Conservation (phyloP, 257 asterid genomes). For the Solanum habrochaites region DNA sequence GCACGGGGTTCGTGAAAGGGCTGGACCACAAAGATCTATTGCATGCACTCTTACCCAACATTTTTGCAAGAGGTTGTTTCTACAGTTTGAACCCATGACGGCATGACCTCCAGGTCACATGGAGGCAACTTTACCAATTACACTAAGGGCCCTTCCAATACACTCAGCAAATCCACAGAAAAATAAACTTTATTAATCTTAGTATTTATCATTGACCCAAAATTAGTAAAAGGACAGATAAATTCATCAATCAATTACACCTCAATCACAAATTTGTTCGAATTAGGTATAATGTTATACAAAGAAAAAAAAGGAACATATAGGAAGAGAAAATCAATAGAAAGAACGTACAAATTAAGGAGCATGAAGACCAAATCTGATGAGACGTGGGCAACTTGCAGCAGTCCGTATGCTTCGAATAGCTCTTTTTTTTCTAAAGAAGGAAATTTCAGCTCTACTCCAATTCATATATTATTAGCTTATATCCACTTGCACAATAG, state of each 20-base stretch:
- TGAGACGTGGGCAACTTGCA: slow-evolving; percentile 39
- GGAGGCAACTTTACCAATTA: neutral
- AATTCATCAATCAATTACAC: neutral
- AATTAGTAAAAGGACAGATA: neutral
- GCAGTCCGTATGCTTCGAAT: slow-evolving; percentile 35
- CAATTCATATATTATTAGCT: neutral
- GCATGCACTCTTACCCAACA: neutral
- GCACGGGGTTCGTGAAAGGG: neutral
- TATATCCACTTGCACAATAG: neutral
- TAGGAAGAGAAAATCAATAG: neutral
- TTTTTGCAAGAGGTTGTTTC: neutral
- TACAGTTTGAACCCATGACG: neutral
- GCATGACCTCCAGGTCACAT: neutral
- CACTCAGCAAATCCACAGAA: neutral
- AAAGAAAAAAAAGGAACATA: neutral
- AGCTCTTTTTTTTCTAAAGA: neutral
- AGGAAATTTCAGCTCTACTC: neutral
- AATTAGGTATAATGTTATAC: neutral
- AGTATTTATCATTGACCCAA: neutral
- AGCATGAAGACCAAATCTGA: slow-evolving; percentile 37
- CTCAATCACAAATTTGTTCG: neutral
- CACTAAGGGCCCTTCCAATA: neutral
- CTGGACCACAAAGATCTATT: neutral
- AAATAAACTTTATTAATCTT: neutral
- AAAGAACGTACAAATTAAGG: slow-evolving; percentile 41